phyloP scores from a whole-genome alignment of 108 stramenopile species.

The Seminavis robusta region DNA sequence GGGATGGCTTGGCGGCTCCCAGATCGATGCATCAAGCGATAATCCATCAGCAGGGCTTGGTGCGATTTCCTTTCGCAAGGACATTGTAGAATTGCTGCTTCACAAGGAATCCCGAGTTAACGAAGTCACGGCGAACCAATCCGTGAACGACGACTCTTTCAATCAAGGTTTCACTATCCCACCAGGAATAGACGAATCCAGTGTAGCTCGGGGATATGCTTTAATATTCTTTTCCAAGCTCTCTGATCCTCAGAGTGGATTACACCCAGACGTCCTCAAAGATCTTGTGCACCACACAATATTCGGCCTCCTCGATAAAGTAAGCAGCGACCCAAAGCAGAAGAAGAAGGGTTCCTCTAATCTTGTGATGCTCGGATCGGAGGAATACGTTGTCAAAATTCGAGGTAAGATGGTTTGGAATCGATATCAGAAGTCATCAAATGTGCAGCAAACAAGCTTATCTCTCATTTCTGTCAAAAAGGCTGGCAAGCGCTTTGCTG shows the following conservation, averaged over 20 bases:
- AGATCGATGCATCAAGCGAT: slow-evolving; percentile 4
- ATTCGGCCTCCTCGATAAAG: slow-evolving; percentile 37
- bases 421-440: too few relatives aligned
- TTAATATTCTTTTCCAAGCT: slow-evolving; percentile 65
- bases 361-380: slow-evolving; percentile 66
- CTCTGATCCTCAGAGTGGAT: slow-evolving; percentile 35
- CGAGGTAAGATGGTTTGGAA: too few relatives aligned
- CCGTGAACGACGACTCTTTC: slow-evolving; percentile 2
- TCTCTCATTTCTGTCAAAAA: too few relatives aligned
- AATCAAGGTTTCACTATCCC: slow-evolving; percentile 24
- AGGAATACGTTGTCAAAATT: slow-evolving; percentile 63
- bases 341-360: too few relatives aligned
- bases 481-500: slow-evolving; percentile 85
- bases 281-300: slow-evolving; percentile 65
- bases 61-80: slow-evolving; percentile 73
- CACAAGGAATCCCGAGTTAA: slow-evolving; percentile 73
- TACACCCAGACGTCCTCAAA: slow-evolving; percentile 42
- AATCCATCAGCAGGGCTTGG: slow-evolving; percentile 47
- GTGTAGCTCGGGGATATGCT: slow-evolving; percentile 65
- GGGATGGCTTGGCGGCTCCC: slow-evolving; percentile 58
- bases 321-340: slow-evolving; percentile 14
- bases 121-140: slow-evolving; percentile 49
- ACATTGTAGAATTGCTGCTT: slow-evolving; percentile 64
- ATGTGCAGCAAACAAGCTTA: too few relatives aligned
- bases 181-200: slow-evolving; percentile 36